Evolutionary conservation across 768 basidiomycete genomes (phyloP).

Genomic region (Collybia mongolica): DNA sequence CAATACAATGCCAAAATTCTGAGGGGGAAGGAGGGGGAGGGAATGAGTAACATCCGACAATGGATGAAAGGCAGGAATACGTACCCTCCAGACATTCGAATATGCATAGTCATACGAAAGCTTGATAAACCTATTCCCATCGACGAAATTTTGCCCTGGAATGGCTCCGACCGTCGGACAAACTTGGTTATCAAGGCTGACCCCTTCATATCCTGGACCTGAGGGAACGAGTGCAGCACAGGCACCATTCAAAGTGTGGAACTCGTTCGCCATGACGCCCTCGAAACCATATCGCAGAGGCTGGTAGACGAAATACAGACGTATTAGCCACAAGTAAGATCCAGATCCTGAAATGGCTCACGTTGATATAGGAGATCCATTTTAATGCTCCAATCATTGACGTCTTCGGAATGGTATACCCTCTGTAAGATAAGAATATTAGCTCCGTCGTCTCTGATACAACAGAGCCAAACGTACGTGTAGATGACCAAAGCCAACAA

Average conservation of each 20-base stretch:
- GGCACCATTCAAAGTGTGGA: conserved; percentile 62
- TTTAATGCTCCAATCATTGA: conserved; percentile 3
- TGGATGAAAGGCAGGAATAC: conserved; percentile 8
- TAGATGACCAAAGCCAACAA: conserved; percentile 56
- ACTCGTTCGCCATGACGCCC: conserved; percentile 77
- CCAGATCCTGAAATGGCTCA: conserved; percentile 19
- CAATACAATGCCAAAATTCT: conserved; percentile 71
- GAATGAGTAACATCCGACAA: neutral
- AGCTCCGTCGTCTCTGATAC: too few relatives aligned
- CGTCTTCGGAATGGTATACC: conserved; percentile 1
- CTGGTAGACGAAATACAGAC: conserved; percentile 30
- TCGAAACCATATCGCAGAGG: conserved; percentile 76
- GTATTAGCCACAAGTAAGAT: conserved; percentile 4
- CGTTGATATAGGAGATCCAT: conserved; percentile 39
- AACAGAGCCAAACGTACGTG: conserved; percentile 37
- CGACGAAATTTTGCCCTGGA: conserved; percentile 57
- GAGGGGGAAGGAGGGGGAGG: neutral
- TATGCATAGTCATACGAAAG: conserved; percentile 48
- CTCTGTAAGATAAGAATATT: neutral
- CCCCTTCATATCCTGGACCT: conserved; percentile 59
- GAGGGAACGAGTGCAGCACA: conserved; percentile 61
- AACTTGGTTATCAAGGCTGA: conserved; percentile 64
- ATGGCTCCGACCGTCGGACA: conserved; percentile 71
- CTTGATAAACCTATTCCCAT: conserved; percentile 52
- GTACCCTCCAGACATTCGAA: conserved; percentile 41